Evolutionary conservation across 768 basidiomycete species (phyloP), one percentile per base, ranked within the genome.

Genomic region (Amanita pseudoporphyria): DNA sequence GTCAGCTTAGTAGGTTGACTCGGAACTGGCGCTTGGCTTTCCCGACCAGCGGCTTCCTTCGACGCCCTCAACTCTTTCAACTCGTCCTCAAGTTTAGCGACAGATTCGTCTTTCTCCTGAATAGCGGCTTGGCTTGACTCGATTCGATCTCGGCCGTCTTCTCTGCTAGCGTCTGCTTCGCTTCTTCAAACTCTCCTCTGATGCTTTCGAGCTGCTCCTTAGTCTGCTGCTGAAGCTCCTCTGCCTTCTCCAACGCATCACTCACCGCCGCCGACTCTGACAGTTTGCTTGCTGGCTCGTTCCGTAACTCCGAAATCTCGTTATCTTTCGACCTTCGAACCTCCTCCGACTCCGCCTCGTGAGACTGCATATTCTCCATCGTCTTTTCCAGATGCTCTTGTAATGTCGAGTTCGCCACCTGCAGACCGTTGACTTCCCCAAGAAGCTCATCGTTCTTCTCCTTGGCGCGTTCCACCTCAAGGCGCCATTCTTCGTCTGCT

Each of bases 141-240:
- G 5, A 49, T 31, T n/a, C n/a, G n/a, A n/a, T n/a, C 13, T 49
- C 39, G 18, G n/a, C 31, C 38, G 5, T 33, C 48, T 42, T 49
- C 39, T 49, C 39, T 4, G 26, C 16, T 9, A 49, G 32, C 12
- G 10, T n/a, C 14, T 40, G 48, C n/a, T n/a, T n/a, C n/a, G n/a
- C n/a, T n/a, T n/a, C n/a, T n/a, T n/a, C n/a, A n/a, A n/a, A n/a
- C n/a, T 19, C 42, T 41, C 18, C 19, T 18, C 10, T 42, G 31
- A 33, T 18, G 3, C 13, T 31, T 13, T 21, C 14, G 18, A 49
- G 38, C 22, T 42, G 38, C 31, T 32, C 40, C 13, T 49, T 24
- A 4, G 48, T 42, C n/a, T n/a, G n/a, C n/a, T n/a, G n/a, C n/a
- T n/a, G n/a, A n/a, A n/a, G n/a, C n/a, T n/a, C n/a, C n/a, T n/a